These are phyloP conservation scores for Lasiodiplodia gonubiensis DNA, from an alignment of 2,329 filamentous ascomycete species.

Conservation along the genomic window DNA sequence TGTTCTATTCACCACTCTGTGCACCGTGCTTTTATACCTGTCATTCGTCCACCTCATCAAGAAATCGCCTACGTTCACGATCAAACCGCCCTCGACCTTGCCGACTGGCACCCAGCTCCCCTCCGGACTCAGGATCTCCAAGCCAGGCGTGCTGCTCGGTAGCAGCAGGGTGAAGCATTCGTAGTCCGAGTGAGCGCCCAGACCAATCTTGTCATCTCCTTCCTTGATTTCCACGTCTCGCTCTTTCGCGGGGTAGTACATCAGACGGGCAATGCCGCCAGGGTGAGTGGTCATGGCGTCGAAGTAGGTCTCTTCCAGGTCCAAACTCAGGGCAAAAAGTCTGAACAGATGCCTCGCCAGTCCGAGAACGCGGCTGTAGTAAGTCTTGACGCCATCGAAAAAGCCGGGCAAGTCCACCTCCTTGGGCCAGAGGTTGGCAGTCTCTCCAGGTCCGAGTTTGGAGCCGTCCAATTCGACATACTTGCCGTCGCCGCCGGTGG, in stretches of 20 bases:
- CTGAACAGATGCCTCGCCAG: slow-evolving; percentile 50
- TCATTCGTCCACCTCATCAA: slow-evolving; percentile 60
- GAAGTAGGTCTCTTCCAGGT: slow-evolving; percentile 47
- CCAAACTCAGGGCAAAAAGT: slow-evolving; percentile 49
- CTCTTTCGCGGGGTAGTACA: slow-evolving; percentile 47
- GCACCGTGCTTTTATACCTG: slow-evolving; percentile 56
- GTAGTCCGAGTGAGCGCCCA: slow-evolving; percentile 30
- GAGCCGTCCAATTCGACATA: slow-evolving; percentile 50
- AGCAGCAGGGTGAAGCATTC: slow-evolving; percentile 40
- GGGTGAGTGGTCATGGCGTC: slow-evolving; percentile 49
- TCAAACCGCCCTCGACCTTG: slow-evolving; percentile 52
- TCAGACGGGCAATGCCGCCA: slow-evolving; percentile 48
- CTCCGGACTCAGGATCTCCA: slow-evolving; percentile 43
- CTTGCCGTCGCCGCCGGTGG: slow-evolving; percentile 48
- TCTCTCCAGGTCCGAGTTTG: slow-evolving; percentile 29
- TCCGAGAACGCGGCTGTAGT: slow-evolving; percentile 47
- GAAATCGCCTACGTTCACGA: slow-evolving; percentile 61
- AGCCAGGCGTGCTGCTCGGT: slow-evolving; percentile 37
- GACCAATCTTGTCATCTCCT: slow-evolving; percentile 25
- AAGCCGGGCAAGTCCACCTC: slow-evolving; percentile 49
- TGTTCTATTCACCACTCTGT: slow-evolving; percentile 52
- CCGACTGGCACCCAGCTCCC: slow-evolving; percentile 41
- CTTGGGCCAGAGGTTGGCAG: slow-evolving; percentile 48
- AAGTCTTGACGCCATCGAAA: slow-evolving; percentile 43
- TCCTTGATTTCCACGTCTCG: slow-evolving; percentile 19